Percentiles rank a stretch among this genome's conserved stretches.
Evolutionary conservation across 495 filamentous ascomycete genomes (phyloP).

Genomic region (Mytilinidion resinicola): DNA sequence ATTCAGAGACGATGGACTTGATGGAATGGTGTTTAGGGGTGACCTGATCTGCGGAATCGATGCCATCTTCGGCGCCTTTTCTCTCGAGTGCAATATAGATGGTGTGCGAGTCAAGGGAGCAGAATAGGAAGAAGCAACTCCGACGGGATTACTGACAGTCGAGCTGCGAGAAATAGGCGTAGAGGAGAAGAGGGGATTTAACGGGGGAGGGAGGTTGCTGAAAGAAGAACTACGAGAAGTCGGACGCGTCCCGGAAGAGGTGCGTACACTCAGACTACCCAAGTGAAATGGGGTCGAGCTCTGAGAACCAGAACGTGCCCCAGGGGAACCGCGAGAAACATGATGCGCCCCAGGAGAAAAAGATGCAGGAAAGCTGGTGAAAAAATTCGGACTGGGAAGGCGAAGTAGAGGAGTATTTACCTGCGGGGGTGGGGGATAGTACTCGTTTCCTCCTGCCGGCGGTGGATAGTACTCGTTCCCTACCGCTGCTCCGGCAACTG

Average conservation of each 20-base stretch:
- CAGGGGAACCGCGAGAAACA: too few species aligned
- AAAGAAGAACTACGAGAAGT: too few species aligned
- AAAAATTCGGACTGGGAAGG: slow-evolving; percentile 13
- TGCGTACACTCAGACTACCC: too few species aligned
- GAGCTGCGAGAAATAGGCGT: too few species aligned
- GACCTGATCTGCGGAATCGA: background rate
- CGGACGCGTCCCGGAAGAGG: too few species aligned
- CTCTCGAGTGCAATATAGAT: too few species aligned
- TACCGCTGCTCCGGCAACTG: slow-evolving; percentile 4
- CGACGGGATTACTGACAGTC: too few species aligned
- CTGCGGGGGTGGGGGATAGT: slow-evolving; percentile 19
- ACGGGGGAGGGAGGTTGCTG: too few species aligned
- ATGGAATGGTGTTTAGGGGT: background rate
- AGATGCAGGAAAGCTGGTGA: background rate
- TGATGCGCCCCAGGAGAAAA: background rate
- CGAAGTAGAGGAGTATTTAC: slow-evolving; percentile 23
- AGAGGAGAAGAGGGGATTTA: too few species aligned
- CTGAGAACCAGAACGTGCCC: too few species aligned
- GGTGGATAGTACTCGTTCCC: slow-evolving; percentile 13
- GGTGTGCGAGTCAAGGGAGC: background rate
- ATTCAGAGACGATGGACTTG: slow-evolving; percentile 1
- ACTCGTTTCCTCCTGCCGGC: slow-evolving; percentile 17
- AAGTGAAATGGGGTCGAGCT: too few species aligned
- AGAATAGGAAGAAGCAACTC: background rate
- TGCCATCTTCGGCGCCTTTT: too few species aligned